Percentiles rank a stretch among this genome's conserved stretches.
phyloP scores from a whole-genome alignment of 306 rosid genomes.

The Geum urbanum region DNA sequence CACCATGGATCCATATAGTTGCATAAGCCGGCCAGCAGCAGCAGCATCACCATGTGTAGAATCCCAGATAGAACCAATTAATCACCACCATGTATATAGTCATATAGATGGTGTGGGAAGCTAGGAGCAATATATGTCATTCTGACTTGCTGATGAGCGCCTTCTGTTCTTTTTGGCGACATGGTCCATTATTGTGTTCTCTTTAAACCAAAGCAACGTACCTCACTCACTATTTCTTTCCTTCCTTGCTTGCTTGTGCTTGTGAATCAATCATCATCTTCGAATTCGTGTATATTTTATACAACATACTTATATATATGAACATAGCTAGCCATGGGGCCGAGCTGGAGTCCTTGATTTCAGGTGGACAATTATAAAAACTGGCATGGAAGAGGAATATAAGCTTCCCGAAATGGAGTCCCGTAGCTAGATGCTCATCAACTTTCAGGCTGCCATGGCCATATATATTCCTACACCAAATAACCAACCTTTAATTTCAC shows the following conservation, averaged over 20 bases:
- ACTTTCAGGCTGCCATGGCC: not conserved
- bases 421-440: slow-evolving; percentile 4
- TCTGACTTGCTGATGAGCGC: not conserved
- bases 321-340: too few relatives aligned
- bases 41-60: slow-evolving; percentile 22
- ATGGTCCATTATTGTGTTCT: slow-evolving; percentile 16
- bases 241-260: too few relatives aligned
- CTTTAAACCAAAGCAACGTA: slow-evolving; percentile 9
- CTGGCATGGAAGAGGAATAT: not conserved
- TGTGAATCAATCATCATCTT: not conserved
- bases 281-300: not conserved
- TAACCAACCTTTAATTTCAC: slow-evolving; percentile 8
- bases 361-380: slow-evolving; percentile 19
- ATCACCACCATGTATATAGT: slow-evolving; percentile 8
- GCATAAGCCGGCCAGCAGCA: slow-evolving; percentile 5
- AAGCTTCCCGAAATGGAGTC: not conserved
- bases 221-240: not conserved
- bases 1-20: not conserved
- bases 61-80: slow-evolving; percentile 15
- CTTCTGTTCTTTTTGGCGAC: slow-evolving; percentile 8
- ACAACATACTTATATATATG: too few relatives aligned
- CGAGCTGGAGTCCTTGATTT: slow-evolving; percentile 20
- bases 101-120: slow-evolving; percentile 9
- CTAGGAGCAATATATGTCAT: slow-evolving; percentile 18
- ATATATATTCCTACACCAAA: slow-evolving; percentile 15